Conservation (phyloP, 2,329 filamentous ascomycete genomes). For the Trichoderma endophyticum region DNA sequence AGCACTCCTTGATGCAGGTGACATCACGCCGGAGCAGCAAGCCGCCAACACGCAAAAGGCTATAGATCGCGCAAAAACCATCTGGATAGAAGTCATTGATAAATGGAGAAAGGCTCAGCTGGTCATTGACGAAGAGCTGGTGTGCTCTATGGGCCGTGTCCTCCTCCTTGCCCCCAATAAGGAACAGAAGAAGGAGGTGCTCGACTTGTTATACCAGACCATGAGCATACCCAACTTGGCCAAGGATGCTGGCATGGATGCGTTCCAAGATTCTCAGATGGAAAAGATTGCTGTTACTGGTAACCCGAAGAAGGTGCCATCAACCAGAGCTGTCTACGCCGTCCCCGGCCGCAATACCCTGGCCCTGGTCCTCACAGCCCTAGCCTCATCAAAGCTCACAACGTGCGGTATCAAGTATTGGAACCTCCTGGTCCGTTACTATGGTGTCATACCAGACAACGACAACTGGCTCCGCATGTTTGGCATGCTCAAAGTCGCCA, state of each 20-base stretch:
- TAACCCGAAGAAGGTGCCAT: constrained; percentile 20
- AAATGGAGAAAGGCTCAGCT: constrained; percentile 72
- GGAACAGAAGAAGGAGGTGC: constrained; percentile 66
- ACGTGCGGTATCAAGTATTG: constrained; percentile 73
- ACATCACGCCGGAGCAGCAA: constrained; percentile 31
- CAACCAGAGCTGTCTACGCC: constrained; percentile 34
- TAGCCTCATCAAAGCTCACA: constrained; percentile 57
- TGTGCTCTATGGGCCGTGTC: constrained; percentile 76
- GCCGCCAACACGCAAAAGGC: constrained; percentile 40
- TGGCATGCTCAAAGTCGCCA: constrained; percentile 61
- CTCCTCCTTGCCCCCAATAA: constrained; percentile 61
- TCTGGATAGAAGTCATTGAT: constrained; percentile 79
- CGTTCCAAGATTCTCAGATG: constrained; percentile 24
- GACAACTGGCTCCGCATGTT: constrained; percentile 69
- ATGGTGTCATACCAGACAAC: constrained; percentile 66
- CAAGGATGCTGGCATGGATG: constrained; percentile 29
- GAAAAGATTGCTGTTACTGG: constrained; percentile 22
- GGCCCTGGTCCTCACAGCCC: constrained; percentile 64
- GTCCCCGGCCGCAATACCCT: constrained; percentile 57
- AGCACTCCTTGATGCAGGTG: constrained; percentile 26
- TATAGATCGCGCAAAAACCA: constrained; percentile 63
- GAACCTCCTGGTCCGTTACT: constrained; percentile 62
- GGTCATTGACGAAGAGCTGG: constrained; percentile 71
- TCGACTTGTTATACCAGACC: constrained; percentile 75
- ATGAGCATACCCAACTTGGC: constrained; percentile 66